phyloP scores from a whole-genome alignment of 2,329 filamentous ascomycete species.

The Beauveria pseudobassiana region DNA sequence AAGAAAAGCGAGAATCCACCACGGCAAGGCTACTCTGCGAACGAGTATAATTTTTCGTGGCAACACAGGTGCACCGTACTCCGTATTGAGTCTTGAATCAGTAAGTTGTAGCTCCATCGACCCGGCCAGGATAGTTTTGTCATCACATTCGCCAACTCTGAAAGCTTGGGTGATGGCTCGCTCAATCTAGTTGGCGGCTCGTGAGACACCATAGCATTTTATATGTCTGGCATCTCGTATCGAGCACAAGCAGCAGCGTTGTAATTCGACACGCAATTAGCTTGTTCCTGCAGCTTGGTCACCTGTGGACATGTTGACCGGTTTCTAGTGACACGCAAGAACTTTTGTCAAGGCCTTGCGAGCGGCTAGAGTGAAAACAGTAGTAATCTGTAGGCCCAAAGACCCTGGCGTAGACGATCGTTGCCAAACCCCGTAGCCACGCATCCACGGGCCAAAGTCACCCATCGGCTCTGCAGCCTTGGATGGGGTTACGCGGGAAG shows the following conservation, averaged over 20 bases:
- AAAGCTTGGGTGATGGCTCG: too few relatives aligned
- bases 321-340: neutral
- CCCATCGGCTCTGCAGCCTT: conserved; percentile 8
- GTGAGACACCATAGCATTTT: too few relatives aligned
- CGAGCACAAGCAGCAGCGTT: neutral
- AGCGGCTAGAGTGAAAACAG: neutral
- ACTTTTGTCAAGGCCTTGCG: conserved; percentile 1
- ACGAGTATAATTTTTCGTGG: neutral
- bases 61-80: neutral
- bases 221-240: too few relatives aligned
- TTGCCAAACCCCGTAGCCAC: conserved; percentile 9
- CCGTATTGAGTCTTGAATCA: neutral
- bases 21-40: conserved; percentile 4
- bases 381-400: neutral
- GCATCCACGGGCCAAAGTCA: neutral
- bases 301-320: neutral
- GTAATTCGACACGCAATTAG: neutral
- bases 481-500: conserved; percentile 12
- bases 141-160: neutral
- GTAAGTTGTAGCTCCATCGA: neutral
- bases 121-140: neutral
- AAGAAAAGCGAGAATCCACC: conserved; percentile 6
- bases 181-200: too few relatives aligned
- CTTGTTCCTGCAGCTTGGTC: neutral
- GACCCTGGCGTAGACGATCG: conserved; percentile 6